Percentiles rank a stretch among this genome's conserved stretches.
Evolutionary conservation across 202 grass and related monocot species (phyloP).

Genomic region (Setaria italica): DNA sequence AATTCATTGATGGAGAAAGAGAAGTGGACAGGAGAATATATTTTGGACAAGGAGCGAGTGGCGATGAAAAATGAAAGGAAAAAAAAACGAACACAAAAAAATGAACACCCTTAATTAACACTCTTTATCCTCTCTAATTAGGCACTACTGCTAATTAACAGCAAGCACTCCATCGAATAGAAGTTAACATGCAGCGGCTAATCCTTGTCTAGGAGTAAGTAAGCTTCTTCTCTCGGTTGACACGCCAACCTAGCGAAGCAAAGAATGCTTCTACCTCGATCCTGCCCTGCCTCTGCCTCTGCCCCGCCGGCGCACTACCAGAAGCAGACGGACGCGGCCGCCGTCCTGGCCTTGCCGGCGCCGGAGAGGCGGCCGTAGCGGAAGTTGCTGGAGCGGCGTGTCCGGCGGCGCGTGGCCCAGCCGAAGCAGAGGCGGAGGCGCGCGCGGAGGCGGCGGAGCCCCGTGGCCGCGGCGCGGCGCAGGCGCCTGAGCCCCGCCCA

Average conservation of each 20-base stretch:
- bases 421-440: slow-evolving; percentile 64
- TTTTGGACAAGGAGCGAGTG: slow-evolving; percentile 21
- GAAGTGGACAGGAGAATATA: slow-evolving; percentile 18
- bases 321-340: slow-evolving; percentile 50
- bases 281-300: background rate
- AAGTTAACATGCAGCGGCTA: slow-evolving; percentile 24
- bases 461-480: slow-evolving; percentile 47
- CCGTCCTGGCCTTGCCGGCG: background rate
- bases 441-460: slow-evolving; percentile 53
- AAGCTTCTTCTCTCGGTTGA: background rate
- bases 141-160: background rate
- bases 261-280: slow-evolving; percentile 10
- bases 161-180: slow-evolving; percentile 18
- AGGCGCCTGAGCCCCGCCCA: slow-evolving; percentile 66
- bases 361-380: slow-evolving; percentile 49
- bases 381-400: background rate
- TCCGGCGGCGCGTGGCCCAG: slow-evolving; percentile 47
- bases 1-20: background rate
- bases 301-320: slow-evolving; percentile 29
- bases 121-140: slow-evolving; percentile 33
- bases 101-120: slow-evolving; percentile 34
- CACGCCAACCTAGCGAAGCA: slow-evolving; percentile 35
- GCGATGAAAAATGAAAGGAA: background rate
- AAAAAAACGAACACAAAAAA: slow-evolving; percentile 8
- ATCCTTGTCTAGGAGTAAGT: slow-evolving; percentile 32